Evolutionary conservation across 495 filamentous ascomycete species (phyloP).

Genomic region (Poronia punctata): DNA sequence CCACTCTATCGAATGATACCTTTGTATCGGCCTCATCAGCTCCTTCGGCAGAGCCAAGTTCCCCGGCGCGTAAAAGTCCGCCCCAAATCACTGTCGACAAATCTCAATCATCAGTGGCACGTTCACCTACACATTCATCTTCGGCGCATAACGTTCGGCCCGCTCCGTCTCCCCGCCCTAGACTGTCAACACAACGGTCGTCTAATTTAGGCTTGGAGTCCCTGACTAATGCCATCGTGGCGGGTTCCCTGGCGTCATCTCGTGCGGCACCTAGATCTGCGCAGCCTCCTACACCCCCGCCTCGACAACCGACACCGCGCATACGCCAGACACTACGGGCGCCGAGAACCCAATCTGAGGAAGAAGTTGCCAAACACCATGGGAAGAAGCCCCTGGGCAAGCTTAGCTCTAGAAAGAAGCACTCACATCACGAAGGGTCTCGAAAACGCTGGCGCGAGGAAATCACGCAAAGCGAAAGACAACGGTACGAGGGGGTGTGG

Average conservation of each 20-base stretch:
- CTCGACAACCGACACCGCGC: conserved; percentile 27
- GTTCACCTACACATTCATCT: neutral
- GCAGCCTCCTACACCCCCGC: conserved; percentile 21
- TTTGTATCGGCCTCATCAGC: conserved; percentile 44
- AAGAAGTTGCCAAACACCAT: conserved; percentile 39
- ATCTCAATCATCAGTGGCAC: conserved; percentile 6
- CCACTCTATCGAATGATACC: conserved; percentile 34
- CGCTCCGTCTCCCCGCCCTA: conserved; percentile 10
- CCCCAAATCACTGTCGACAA: conserved; percentile 7
- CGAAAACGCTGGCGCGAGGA: conserved; percentile 76
- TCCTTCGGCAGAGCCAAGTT: conserved; percentile 23
- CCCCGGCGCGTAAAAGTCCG: conserved; percentile 17
- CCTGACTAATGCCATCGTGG: conserved; percentile 70
- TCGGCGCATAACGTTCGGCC: conserved; percentile 6
- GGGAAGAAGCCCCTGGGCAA: conserved; percentile 32
- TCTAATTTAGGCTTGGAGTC: conserved; percentile 33
- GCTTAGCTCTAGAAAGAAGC: conserved; percentile 37
- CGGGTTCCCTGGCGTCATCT: conserved; percentile 73
- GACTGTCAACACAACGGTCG: conserved; percentile 5
- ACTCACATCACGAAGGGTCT: conserved; percentile 85
- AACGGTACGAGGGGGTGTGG: conserved; percentile 95
- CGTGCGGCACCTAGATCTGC: conserved; percentile 25
- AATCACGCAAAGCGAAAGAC: conserved; percentile 70
- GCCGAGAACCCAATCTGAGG: conserved; percentile 50
- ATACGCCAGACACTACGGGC: conserved; percentile 72